Conservation (phyloP, 495 filamentous ascomycete genomes). For the Cudoniella acicularis region DNA sequence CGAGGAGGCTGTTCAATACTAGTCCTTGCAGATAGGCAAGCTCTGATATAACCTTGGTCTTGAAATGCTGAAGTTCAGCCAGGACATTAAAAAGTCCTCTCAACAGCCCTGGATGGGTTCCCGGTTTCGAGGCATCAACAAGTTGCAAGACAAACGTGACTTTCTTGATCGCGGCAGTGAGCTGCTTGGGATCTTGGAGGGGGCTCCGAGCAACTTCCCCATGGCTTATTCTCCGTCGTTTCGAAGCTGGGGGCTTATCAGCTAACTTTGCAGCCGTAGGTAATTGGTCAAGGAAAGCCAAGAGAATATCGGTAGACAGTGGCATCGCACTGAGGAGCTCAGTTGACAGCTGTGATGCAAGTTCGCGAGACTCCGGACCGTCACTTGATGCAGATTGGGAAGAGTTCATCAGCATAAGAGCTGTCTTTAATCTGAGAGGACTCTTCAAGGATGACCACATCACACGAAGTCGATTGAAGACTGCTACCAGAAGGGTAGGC, state of each 20-base stretch:
- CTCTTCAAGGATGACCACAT: constrained; percentile 70
- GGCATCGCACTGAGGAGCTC: constrained; percentile 65
- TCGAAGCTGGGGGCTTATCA: constrained; percentile 61
- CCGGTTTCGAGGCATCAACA: constrained; percentile 70
- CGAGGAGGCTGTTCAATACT: constrained; percentile 68
- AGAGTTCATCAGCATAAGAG: constrained; percentile 51
- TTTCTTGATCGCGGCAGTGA: constrained; percentile 61
- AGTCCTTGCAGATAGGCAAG: constrained; percentile 83
- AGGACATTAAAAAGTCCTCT: constrained; percentile 75
- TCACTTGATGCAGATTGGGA: constrained; percentile 5
- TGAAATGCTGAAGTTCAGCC: constrained; percentile 78
- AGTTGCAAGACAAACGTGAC: constrained; percentile 86
- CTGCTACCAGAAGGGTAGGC: constrained; percentile 50
- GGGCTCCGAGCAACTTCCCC: constrained; percentile 45
- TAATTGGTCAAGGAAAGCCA: constrained; percentile 64
- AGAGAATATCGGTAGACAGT: constrained; percentile 66
- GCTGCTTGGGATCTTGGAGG: constrained; percentile 40
- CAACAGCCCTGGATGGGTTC: constrained; percentile 67
- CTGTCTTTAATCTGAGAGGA: constrained; percentile 54
- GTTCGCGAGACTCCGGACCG: not conserved
- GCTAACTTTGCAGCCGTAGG: constrained; percentile 61
- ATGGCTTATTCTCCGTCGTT: constrained; percentile 72
- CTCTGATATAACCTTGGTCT: constrained; percentile 64
- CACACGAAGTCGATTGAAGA: constrained; percentile 59
- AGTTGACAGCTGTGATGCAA: constrained; percentile 49